Evolutionary conservation across 1,139 yeast genomes (phyloP).

Genomic region (Candida freyschussii): DNA sequence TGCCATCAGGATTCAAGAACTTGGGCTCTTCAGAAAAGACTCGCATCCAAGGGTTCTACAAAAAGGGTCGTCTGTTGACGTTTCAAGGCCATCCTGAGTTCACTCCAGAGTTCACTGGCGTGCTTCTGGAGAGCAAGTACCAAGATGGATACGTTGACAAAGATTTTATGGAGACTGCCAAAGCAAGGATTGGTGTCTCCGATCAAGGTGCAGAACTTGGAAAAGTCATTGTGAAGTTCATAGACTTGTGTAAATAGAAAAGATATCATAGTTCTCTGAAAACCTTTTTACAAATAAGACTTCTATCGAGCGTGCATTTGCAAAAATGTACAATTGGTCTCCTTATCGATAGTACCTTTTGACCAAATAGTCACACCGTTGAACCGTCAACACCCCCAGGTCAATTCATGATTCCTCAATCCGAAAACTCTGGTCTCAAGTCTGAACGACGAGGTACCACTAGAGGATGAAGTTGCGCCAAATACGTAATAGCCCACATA

Average conservation of each 20-base stretch:
- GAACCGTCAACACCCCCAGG: too few species aligned
- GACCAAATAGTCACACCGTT: too few species aligned
- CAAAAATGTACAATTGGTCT: too few species aligned
- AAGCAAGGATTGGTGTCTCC: slow-evolving; percentile 17
- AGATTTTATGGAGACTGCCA: slow-evolving; percentile 20
- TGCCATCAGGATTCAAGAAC: slow-evolving; percentile 39
- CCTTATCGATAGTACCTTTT: too few species aligned
- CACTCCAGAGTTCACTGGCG: slow-evolving; percentile 34
- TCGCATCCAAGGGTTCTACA: slow-evolving; percentile 59
- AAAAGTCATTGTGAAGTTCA: slow-evolving; percentile 29
- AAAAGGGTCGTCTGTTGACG: slow-evolving; percentile 45
- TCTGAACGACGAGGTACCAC: slow-evolving; percentile 78
- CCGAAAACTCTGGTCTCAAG: slow-evolving; percentile 60
- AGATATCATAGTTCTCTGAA: too few species aligned
- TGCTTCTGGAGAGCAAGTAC: slow-evolving; percentile 2
- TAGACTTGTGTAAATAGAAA: too few species aligned
- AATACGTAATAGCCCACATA: slow-evolving; percentile 93
- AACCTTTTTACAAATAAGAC: too few species aligned
- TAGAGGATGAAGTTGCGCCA: slow-evolving; percentile 72
- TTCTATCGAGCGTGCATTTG: too few species aligned
- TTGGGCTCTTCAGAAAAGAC: slow-evolving; percentile 55
- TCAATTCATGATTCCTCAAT: slow-evolving; percentile 2
- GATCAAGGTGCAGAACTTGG: slow-evolving; percentile 26
- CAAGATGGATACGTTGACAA: slow-evolving; percentile 5
- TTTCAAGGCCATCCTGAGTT: slow-evolving; percentile 94